phyloP scores from a whole-genome alignment of 306 rosid species.

The Trifolium fragiferum region DNA sequence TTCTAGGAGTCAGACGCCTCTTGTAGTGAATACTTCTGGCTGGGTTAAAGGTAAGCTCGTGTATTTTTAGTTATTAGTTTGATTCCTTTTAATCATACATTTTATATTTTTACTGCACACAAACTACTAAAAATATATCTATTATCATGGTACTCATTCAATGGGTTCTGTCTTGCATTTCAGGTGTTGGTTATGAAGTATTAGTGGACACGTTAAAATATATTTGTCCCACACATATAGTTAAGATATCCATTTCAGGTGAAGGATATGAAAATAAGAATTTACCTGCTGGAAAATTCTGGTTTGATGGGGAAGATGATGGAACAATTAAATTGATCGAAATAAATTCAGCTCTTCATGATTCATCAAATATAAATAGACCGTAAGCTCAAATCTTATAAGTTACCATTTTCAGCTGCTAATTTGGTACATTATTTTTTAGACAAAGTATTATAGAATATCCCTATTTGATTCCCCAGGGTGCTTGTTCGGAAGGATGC shows the following conservation, averaged over 20 bases:
- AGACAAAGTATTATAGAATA: constrained; percentile 16
- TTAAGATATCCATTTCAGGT: constrained; percentile 71
- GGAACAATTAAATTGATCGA: constrained; percentile 62
- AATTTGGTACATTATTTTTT: constrained; percentile 15
- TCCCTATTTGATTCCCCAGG: constrained; percentile 48
- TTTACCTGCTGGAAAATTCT: constrained; percentile 82
- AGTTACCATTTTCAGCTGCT: constrained; percentile 28
- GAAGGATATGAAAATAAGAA: constrained; percentile 57
- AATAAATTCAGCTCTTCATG: constrained; percentile 76
- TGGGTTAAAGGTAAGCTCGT: constrained; percentile 86
- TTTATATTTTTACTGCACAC: constrained; percentile 29
- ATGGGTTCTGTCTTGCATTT: constrained; percentile 39
- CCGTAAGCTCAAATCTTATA: constrained; percentile 63
- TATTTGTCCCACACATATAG: constrained; percentile 79
- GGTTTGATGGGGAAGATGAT: constrained; percentile 59
- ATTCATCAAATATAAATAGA: constrained; percentile 57
- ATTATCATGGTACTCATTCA: constrained; percentile 8
- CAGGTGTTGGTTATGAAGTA: constrained; percentile 82
- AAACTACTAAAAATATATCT: constrained; percentile 16
- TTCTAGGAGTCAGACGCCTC: constrained; percentile 67
- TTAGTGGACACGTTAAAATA: constrained; percentile 78
- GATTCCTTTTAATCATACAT: constrained; percentile 28
- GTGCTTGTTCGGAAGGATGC: constrained; percentile 78
- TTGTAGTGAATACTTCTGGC: constrained; percentile 86
- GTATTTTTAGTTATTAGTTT: constrained; percentile 12